Base-by-base conservation (phyloP, 805 yeast genomes). In the Starmerella bombicola region DNA sequence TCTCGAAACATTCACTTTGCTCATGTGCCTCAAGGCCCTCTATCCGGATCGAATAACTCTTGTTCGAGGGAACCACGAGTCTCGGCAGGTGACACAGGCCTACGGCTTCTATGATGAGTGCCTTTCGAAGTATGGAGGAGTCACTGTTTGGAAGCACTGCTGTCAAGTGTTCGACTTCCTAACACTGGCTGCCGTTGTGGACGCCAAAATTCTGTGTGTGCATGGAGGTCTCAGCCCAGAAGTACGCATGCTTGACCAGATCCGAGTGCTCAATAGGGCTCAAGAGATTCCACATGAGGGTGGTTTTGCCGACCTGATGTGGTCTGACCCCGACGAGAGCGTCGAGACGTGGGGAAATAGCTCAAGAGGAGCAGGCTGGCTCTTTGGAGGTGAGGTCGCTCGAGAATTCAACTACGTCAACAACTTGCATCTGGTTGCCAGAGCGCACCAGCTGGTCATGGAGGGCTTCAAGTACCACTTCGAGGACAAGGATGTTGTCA, bases 231-330 rank as follows among this genome's bases (percentile, higher is more conserved):
- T 88, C 41, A 82, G 95, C 12, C 98, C 98, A 2, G 97, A 91
- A 61, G 86, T 88, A 48, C 74, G 97, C 59, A 86, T 91, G 94
- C 70, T 88, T 51, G 98, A 88, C 61, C 98, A 88, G 63, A 85
- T 88, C 50, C 70, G 97, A 54, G 97, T 88, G 16, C 67, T 88
- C 43, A 80, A 91, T 39, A 71, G 98, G 56, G 97, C 97, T 3
- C 97, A 88, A 62, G 97, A 88, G 63, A 95, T 88, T 35, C 98
- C 98, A 3, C 97, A 91, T 60, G 98, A 88, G 64, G 98, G 98
- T 52, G 97, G 96, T 2, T 88, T 88, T 61, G 91, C 96, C 58
- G 98, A 88, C 61, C 71, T 88, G 54, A 86, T 88, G 30, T 88
- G 98, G 98, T 79, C 93, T 17, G 98, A 88, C 57, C 98, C 98